Evolutionary conservation across 2,329 filamentous ascomycete species (phyloP).

Genomic region (Cryphonectria japonica): DNA sequence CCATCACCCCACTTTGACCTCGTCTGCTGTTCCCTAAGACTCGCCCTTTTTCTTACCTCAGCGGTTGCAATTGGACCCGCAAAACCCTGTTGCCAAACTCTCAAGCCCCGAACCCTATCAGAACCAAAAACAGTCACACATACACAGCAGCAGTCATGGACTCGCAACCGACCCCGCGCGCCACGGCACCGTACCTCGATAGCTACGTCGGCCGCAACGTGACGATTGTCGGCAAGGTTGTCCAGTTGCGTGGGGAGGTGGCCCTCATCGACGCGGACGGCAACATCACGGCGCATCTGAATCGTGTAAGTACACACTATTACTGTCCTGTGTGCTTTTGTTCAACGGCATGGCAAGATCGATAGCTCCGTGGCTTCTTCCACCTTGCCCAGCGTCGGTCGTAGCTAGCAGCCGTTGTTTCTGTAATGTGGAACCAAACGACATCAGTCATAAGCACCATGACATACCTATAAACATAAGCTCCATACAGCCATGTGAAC

Average conservation of each 20-base stretch:
- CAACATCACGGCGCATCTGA: slow-evolving; percentile 73
- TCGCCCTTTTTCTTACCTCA: neutral
- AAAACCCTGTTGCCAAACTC: neutral
- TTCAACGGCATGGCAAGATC: neutral
- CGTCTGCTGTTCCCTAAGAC: neutral
- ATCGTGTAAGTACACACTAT: slow-evolving; percentile 46
- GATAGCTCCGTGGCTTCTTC: neutral
- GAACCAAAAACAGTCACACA: neutral
- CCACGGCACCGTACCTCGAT: slow-evolving; percentile 79
- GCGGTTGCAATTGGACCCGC: neutral
- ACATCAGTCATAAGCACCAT: too few species aligned
- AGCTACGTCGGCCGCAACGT: slow-evolving; percentile 75
- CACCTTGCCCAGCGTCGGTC: neutral
- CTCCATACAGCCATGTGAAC: neutral
- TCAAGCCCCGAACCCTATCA: neutral
- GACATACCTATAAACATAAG: neutral
- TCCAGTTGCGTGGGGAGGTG: slow-evolving; percentile 77
- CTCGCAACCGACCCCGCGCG: slow-evolving; percentile 73
- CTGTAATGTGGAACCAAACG: too few species aligned
- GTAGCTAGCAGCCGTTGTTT: too few species aligned
- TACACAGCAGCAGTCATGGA: slow-evolving; percentile 60
- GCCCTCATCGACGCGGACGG: slow-evolving; percentile 83
- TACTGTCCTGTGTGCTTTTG: too few species aligned
- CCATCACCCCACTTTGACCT: neutral
- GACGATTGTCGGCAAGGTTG: slow-evolving; percentile 83